These are phyloP conservation scores for Paulinella micropora DNA, from an alignment of 78 protist genomes.

Conservation along the genomic window DNA sequence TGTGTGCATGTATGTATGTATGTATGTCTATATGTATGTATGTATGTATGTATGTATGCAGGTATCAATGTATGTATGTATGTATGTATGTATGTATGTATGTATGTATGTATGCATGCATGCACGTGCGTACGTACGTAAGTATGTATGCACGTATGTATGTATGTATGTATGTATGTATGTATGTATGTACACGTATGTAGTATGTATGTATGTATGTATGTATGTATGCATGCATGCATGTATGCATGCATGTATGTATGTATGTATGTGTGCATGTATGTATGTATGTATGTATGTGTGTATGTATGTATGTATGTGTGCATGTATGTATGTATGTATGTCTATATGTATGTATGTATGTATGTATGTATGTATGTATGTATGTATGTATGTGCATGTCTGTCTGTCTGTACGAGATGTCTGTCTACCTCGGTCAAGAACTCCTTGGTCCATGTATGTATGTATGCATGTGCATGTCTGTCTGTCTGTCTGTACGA, in stretches of 20 bases:
- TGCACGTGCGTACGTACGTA: background rate
- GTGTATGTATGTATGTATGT: background rate
- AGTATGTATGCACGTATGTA: background rate
- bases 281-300: background rate
- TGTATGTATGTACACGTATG: background rate
- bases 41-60: background rate
- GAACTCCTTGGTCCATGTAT: background rate
- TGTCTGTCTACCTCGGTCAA: too few species aligned
- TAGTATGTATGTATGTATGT: background rate
- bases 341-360: background rate
- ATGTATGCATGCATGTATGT: background rate
- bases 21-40: background rate
- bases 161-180: background rate
- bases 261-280: background rate
- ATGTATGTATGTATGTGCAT: background rate
- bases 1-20: background rate
- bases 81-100: background rate
- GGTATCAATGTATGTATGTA: background rate
- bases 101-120: background rate
- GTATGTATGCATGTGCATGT: background rate
- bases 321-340: background rate
- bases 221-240: background rate
- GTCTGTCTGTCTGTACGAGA: background rate
- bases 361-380: background rate
- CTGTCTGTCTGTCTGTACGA: background rate